A percentile compares a stretch with the other conserved stretches of the same genome.
These are phyloP conservation scores for Sphagnurus paluster DNA, from an alignment of 1,284 basidiomycete genomes.

Conservation along the genomic window DNA sequence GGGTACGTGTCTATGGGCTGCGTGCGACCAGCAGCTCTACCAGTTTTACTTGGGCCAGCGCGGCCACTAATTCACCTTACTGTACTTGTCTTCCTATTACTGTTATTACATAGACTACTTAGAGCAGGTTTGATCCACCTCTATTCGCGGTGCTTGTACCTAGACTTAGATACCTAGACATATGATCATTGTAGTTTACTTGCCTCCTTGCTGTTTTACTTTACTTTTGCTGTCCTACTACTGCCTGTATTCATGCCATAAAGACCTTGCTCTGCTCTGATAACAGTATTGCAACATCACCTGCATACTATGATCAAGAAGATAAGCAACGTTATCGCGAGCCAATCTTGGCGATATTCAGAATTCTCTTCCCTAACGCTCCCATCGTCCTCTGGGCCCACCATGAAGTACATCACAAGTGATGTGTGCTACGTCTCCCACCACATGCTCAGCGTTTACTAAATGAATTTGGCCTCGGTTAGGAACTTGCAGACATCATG, in stretches of 20 bases:
- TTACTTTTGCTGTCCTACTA: too few species aligned
- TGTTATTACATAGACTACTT: too few species aligned
- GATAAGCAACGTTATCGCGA: background rate
- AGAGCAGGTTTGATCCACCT: too few species aligned
- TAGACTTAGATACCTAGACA: too few species aligned
- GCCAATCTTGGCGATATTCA: background rate
- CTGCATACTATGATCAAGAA: background rate
- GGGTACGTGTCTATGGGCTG: slow-evolving; percentile 43
- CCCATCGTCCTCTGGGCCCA: background rate
- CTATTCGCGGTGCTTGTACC: too few species aligned
- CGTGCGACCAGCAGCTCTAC: slow-evolving; percentile 37
- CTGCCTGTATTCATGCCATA: too few species aligned
- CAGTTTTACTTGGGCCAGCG: slow-evolving; percentile 44
- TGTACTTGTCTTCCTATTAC: too few species aligned
- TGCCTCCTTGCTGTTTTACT: too few species aligned
- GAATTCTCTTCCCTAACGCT: background rate
- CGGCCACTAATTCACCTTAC: too few species aligned
- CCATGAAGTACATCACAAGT: slow-evolving; percentile 24
- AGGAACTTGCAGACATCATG: slow-evolving; percentile 71
- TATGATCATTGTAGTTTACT: too few species aligned
- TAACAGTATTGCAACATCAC: too few species aligned
- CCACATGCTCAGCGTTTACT: slow-evolving; percentile 18
- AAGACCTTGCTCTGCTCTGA: too few species aligned
- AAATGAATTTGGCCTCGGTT: slow-evolving; percentile 1
- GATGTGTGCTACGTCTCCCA: slow-evolving; percentile 17